Base-by-base conservation (phyloP, 306 rosid species). In the Arachis hypogaea region DNA sequence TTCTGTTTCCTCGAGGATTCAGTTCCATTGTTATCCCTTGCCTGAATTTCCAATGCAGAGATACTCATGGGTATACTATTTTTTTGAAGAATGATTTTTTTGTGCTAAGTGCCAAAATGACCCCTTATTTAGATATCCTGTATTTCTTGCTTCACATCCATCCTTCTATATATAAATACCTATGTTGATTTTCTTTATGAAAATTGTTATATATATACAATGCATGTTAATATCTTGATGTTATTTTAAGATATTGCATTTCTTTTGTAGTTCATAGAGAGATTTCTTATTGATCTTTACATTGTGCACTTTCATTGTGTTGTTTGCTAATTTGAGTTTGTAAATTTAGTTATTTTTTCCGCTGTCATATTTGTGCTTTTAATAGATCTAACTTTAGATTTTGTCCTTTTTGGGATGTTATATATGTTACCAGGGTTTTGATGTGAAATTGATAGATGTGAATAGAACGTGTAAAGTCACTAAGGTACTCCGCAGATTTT, bases 381-480 rank as follows among this genome's bases (percentile, higher is more conserved):
- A 11, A 60, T 66, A 46, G 43, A 56, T 49, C 69, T 49, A 42
- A 74, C 46, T 11, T 11, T 62, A 18, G 8, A 64, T 57, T 69
- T 49, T 64, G 29, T 45, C 29, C 45, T 22, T 57, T 58, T 50
- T 63, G 43, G 71, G 50, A 65, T 80, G 77, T 66, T 73, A 69
- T 69, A 55, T 77, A 59, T 74, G 50, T 33, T 84, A 79, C 83
- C 92, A 93, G 97, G 97, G 97, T 63, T 93, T 93, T 71, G 98
- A 93, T 77, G 92, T 88, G 76, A 91, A 78, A 82, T 70, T 91
- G 86, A 88, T 91, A 81, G 84, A 91, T 79, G 93, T 93, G 83
- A 93, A 89, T 79, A 89, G 98, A 72, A 90, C 97, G 40, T 89
- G 92, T 86, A 93, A 93, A 86, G 97, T 93, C 73, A 93, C 96